Evolutionary conservation across 1,284 basidiomycete genomes (phyloP), one percentile per base, ranked within the genome.

Genomic region (Moesziomyces sp.): DNA sequence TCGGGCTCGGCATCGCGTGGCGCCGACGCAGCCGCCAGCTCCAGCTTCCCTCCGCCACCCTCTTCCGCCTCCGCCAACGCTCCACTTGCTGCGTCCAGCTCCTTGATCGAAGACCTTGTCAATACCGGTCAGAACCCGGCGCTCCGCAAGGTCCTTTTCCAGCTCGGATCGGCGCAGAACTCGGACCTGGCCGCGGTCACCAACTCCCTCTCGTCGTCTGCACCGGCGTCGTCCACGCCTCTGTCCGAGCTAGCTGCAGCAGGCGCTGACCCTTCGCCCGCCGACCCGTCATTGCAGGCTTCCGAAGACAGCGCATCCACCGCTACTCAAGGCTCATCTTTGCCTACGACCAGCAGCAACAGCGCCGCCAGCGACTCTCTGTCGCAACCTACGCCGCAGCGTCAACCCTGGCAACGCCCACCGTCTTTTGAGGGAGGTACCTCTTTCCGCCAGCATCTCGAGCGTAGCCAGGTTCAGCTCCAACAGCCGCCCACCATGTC

Each of bases 61-160:
- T 52, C 51, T 38, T 52, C 52, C 48, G 40, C 47, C 30, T 30
- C 30, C 30, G 11, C 8, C 30, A 30, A 30, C 30, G 30, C 30
- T 30, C 7, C 30, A 2, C 30, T 30, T 6, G 52, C 47, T 24
- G 24, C 42, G 14, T 43, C 44, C 38, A 34, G 14, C 35, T 52
- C 54, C 42, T 52, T 62, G 23, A 49, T 63, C 24, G 58, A 72
- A 52, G 54, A 72, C 47, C 45, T 66, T 23, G 70, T 73, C 59
- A 67, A 59, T 40, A 50, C 70, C 10, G 70, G 64, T 34, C 59
- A 73, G 43, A 73, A 73, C 30, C 70, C 64, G 10, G 64, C 64
- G 0, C 64, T 73, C 28, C 64, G 70, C 40, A 62, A 73, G 43
- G 70, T 73, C n/a, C 70, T 73, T 38, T 73, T 73, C 28, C 64